These are phyloP conservation scores for Rhodotorula babjevae DNA, from an alignment of 768 basidiomycete genomes.

Conservation along the genomic window DNA sequence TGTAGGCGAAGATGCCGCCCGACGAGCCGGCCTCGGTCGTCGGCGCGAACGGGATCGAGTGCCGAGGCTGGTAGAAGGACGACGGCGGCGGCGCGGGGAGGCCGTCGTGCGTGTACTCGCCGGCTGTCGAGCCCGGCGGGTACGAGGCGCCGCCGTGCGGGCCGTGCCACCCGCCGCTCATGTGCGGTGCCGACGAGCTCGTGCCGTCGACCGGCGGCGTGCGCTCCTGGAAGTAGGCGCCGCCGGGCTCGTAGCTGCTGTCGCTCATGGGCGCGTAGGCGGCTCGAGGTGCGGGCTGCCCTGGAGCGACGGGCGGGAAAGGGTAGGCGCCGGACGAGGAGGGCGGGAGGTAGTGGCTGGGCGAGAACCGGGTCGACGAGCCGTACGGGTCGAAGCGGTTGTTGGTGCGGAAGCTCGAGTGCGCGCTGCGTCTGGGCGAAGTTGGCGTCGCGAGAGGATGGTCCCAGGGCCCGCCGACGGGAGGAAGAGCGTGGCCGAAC, in stretches of 20 bases:
- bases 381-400: constrained; percentile 36
- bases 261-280: constrained; percentile 7
- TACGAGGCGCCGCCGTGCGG: neutral
- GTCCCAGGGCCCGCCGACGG: neutral
- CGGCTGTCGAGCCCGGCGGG: neutral
- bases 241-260: neutral
- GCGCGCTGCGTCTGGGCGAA: constrained; percentile 18
- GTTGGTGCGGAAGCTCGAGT: constrained; percentile 4
- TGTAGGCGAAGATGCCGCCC: constrained; percentile 26
- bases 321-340: neutral
- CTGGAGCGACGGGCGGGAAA: constrained; percentile 3
- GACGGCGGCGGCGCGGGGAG: neutral
- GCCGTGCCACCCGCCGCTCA: neutral
- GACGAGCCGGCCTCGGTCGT: neutral
- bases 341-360: neutral
- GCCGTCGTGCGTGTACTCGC: neutral
- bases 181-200: constrained; percentile 5
- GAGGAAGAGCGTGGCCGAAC: constrained; percentile 10
- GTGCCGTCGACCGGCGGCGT: neutral
- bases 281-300: neutral
- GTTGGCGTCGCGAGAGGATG: neutral
- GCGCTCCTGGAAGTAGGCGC: neutral
- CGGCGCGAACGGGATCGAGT: constrained; percentile 15
- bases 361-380: constrained; percentile 14
- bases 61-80: constrained; percentile 29